Conservation (phyloP, 305 asterid species). For the Withania somnifera region DNA sequence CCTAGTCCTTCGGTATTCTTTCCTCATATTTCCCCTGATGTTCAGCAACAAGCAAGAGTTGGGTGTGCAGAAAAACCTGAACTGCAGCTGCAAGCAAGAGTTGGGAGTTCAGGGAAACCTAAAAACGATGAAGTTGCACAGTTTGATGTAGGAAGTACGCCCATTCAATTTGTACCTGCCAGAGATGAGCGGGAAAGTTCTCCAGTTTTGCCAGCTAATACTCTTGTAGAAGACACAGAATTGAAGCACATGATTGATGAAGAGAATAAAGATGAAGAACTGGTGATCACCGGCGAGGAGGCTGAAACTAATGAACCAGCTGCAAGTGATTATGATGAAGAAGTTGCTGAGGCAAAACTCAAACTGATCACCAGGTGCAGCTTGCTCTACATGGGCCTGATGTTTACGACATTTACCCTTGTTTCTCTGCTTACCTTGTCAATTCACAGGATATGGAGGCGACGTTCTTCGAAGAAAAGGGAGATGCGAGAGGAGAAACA, state of each 20-base stretch:
- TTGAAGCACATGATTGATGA: slow-evolving; percentile 24
- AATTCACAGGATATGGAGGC: slow-evolving; percentile 76
- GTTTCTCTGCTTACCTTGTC: slow-evolving; percentile 14
- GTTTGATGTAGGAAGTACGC: slow-evolving; percentile 23
- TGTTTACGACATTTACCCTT: slow-evolving; percentile 10
- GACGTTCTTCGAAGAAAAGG: slow-evolving; percentile 50
- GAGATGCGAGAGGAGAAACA: slow-evolving; percentile 62
- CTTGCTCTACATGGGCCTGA: slow-evolving; percentile 3
- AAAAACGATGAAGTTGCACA: slow-evolving; percentile 28
- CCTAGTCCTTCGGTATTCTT: slow-evolving; percentile 8
- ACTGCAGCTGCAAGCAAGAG: slow-evolving; percentile 12
- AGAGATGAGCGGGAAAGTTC: slow-evolving; percentile 24
- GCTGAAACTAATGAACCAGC: slow-evolving; percentile 35
- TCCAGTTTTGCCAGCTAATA: slow-evolving; percentile 24
- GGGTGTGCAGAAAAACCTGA: slow-evolving; percentile 29
- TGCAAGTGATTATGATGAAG: slow-evolving; percentile 39
- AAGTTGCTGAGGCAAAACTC: slow-evolving; percentile 75
- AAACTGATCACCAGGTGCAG: slow-evolving; percentile 67
- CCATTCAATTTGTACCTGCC: slow-evolving; percentile 23
- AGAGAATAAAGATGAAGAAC: slow-evolving; percentile 38
- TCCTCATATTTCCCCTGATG: slow-evolving; percentile 20
- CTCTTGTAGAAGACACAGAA: slow-evolving; percentile 26
- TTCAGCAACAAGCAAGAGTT: slow-evolving; percentile 15
- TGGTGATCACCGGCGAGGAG: slow-evolving; percentile 26
- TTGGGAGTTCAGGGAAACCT: slow-evolving; percentile 30